A percentile compares a stretch with the other conserved stretches of the same genome.
Conservation (phyloP, 495 filamentous ascomycete genomes). For the Halenospora varia region DNA sequence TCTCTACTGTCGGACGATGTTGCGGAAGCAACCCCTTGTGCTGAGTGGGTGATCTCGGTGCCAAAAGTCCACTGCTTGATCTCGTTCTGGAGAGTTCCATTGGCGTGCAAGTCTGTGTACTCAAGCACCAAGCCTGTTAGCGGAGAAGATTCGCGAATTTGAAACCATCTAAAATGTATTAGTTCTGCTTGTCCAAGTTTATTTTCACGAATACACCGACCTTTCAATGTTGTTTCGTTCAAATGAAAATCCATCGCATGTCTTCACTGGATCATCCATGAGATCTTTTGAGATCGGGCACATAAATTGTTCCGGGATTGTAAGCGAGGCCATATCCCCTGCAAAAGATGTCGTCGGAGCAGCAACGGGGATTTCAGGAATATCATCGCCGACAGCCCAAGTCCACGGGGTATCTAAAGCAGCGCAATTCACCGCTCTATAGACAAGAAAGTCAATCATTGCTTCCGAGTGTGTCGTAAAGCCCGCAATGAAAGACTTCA, state of each 20-base stretch:
- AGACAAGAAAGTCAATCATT: slow-evolving; percentile 26
- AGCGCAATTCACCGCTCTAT: slow-evolving; percentile 10
- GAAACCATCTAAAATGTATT: slow-evolving; percentile 27
- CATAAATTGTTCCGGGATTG: slow-evolving; percentile 14
- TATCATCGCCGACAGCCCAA: slow-evolving; percentile 22
- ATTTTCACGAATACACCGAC: too few relatives aligned
- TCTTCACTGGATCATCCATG: slow-evolving; percentile 28
- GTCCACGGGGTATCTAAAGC: slow-evolving; percentile 18
- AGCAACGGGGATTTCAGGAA: slow-evolving; percentile 16
- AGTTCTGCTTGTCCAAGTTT: too few relatives aligned
- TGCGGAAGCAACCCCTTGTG: not conserved
- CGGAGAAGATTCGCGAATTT: slow-evolving; percentile 25
- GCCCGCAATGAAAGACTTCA: slow-evolving; percentile 19
- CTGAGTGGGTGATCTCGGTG: too few relatives aligned
- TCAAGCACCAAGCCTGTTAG: slow-evolving; percentile 23
- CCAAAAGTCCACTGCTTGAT: slow-evolving; percentile 14
- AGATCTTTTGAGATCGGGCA: slow-evolving; percentile 29
- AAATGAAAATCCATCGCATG: slow-evolving; percentile 27
- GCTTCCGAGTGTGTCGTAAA: slow-evolving; percentile 21
- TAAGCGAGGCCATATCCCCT: not conserved
- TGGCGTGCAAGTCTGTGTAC: slow-evolving; percentile 15
- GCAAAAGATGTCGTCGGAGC: not conserved
- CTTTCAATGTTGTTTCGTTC: slow-evolving; percentile 14
- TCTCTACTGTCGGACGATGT: not conserved
- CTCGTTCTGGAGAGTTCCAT: slow-evolving; percentile 9